Conservation (phyloP, 2,329 filamentous ascomycete species). For the Alternaria ethzedia region DNA sequence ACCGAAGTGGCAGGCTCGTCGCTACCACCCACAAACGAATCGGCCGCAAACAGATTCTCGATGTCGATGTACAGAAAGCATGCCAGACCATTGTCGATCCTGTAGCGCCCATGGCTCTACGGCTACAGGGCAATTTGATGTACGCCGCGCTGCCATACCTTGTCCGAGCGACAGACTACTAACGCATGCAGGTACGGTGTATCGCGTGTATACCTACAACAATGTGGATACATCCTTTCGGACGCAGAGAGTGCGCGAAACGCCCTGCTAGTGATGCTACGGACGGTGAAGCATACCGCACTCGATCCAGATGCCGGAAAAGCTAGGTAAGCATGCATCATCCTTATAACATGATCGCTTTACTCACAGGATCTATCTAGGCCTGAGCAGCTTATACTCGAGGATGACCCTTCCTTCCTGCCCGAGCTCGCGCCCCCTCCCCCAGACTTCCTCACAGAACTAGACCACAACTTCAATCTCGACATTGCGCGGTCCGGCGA, state of each 20-base stretch:
- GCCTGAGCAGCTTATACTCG: conserved; percentile 75
- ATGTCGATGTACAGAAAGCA: conserved; percentile 85
- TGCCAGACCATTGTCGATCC: conserved; percentile 88
- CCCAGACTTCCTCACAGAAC: conserved; percentile 59
- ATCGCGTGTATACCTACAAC: conserved; percentile 82
- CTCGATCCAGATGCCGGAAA: conserved; percentile 75
- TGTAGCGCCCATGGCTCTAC: conserved; percentile 84
- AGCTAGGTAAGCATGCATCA: conserved; percentile 64
- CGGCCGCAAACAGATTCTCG: conserved; percentile 83
- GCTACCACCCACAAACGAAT: conserved; percentile 80
- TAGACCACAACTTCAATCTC: conserved; percentile 48
- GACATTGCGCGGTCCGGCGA: conserved; percentile 43
- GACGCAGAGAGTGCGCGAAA: conserved; percentile 79
- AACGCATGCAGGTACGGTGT: conserved; percentile 63
- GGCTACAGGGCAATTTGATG: conserved; percentile 88
- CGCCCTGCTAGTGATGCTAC: conserved; percentile 73
- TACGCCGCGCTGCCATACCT: conserved; percentile 44
- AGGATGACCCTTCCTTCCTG: conserved; percentile 83
- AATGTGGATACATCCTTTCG: conserved; percentile 82
- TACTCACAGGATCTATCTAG: conserved; percentile 54
- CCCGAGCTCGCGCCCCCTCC: conserved; percentile 68
- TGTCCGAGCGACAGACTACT: conserved; percentile 3
- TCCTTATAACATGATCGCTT: background rate
- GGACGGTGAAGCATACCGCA: conserved; percentile 62
- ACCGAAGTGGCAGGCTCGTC: conserved; percentile 71